phyloP scores from a whole-genome alignment of 192 early-diverging fungal genomes.

The Radiomyces spectabilis region DNA sequence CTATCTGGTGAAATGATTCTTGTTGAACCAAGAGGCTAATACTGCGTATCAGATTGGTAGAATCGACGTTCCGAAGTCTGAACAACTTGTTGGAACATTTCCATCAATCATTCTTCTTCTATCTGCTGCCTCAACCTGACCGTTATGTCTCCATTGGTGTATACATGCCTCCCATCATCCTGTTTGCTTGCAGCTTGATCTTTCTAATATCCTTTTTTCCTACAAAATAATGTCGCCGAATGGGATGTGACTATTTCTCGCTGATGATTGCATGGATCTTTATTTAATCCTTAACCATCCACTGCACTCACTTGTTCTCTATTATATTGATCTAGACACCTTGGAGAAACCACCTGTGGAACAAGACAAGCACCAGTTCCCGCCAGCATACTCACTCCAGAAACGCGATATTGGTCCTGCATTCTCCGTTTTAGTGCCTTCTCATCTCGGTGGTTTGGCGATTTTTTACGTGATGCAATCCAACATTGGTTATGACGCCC shows the following conservation, averaged over 20 bases:
- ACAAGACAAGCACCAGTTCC: neutral
- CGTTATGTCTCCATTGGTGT: conserved; percentile 82
- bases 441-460: conserved; percentile 23
- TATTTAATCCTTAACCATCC: conserved; percentile 13
- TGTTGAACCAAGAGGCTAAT: no score
- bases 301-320: conserved; percentile 38
- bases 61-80: conserved; percentile 75
- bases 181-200: conserved; percentile 68
- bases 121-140: conserved; percentile 73
- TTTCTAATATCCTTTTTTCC: conserved; percentile 57
- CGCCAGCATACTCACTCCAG: conserved; percentile 20
- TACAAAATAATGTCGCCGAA: conserved; percentile 32
- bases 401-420: conserved; percentile 15
- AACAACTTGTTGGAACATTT: conserved; percentile 92
- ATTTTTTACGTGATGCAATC: conserved; percentile 28
- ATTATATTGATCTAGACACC: conserved; percentile 13
- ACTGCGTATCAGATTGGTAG: conserved; percentile 69
- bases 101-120: conserved; percentile 97
- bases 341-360: conserved; percentile 1
- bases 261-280: neutral
- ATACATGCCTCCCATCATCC: conserved; percentile 79
- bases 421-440: conserved; percentile 17
- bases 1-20: no score
- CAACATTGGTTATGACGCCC: conserved; percentile 11
- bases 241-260: conserved; percentile 28